phyloP scores from a whole-genome alignment of 768 basidiomycete species.

The Kwoniella dendrophila region DNA sequence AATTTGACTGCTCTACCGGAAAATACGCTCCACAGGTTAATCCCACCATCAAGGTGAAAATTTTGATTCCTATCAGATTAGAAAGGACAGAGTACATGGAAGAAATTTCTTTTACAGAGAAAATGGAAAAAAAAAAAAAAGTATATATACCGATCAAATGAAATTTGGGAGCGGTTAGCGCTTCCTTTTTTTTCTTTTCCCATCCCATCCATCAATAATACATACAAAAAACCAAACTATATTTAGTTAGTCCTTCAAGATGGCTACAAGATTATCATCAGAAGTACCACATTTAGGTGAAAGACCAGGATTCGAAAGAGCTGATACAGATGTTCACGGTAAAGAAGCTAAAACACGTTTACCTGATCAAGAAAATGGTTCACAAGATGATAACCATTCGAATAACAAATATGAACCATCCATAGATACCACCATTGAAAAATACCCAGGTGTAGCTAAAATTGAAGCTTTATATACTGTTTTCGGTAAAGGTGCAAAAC shows the following conservation, averaged over 20 bases:
- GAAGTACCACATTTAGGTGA: slow-evolving; percentile 10
- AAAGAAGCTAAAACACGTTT: slow-evolving; percentile 3
- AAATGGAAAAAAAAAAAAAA: too few relatives aligned
- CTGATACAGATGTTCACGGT: slow-evolving; percentile 1
- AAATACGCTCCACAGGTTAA: slow-evolving; percentile 6
- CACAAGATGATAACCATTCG: background rate
- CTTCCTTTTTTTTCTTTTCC: background rate
- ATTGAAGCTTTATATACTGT: slow-evolving; percentile 49
- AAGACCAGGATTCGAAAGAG: slow-evolving; percentile 10
- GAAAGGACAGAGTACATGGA: background rate
- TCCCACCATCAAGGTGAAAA: too few relatives aligned
- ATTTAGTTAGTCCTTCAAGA: too few relatives aligned
- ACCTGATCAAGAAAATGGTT: slow-evolving; percentile 2
- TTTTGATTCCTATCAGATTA: background rate
- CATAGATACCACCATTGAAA: slow-evolving; percentile 24
- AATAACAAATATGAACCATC: too few relatives aligned
- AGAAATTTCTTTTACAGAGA: background rate
- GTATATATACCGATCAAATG: too few relatives aligned
- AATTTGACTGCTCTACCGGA: slow-evolving; percentile 3
- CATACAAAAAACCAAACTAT: too few relatives aligned
- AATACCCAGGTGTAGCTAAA: slow-evolving; percentile 42
- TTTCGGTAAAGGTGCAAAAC: slow-evolving; percentile 41
- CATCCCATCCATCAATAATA: too few relatives aligned
- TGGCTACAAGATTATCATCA: slow-evolving; percentile 11
- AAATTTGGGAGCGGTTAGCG: background rate